Conservation (phyloP, 495 filamentous ascomycete species). For the Penicillium atrosanguineum region DNA sequence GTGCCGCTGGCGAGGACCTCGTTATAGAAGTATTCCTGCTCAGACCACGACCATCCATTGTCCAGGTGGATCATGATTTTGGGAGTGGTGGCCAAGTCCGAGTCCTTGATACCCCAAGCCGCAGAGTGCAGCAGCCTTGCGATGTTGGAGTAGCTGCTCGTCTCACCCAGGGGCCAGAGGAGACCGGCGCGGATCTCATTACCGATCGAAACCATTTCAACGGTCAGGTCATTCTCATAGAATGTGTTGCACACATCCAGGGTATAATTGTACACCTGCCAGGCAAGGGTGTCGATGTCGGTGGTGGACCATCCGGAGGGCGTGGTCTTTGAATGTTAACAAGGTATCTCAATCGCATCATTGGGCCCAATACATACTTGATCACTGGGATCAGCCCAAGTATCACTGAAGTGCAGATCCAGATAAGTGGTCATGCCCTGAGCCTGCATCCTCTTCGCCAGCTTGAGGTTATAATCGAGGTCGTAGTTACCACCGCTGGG, state of each 20-base stretch:
- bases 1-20: slow-evolving; percentile 51
- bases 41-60: slow-evolving; percentile 65
- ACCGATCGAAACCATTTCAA: slow-evolving; percentile 64
- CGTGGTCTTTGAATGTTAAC: slow-evolving; percentile 32
- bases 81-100: slow-evolving; percentile 50
- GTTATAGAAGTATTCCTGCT: slow-evolving; percentile 63
- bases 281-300: slow-evolving; percentile 53
- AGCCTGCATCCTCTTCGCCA: slow-evolving; percentile 63
- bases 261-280: slow-evolving; percentile 67
- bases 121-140: slow-evolving; percentile 61
- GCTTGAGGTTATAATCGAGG: slow-evolving; percentile 64
- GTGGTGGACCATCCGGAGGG: slow-evolving; percentile 60
- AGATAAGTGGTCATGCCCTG: slow-evolving; percentile 64
- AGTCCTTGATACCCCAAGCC: slow-evolving; percentile 60
- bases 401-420: slow-evolving; percentile 71
- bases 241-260: slow-evolving; percentile 59
- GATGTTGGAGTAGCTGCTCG: slow-evolving; percentile 54
- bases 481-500: slow-evolving; percentile 63
- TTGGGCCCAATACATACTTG: slow-evolving; percentile 27
- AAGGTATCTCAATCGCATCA: background rate
- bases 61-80: slow-evolving; percentile 70
- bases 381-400: slow-evolving; percentile 52
- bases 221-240: slow-evolving; percentile 48
- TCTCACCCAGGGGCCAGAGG: slow-evolving; percentile 60
- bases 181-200: slow-evolving; percentile 67